Percentiles rank a stretch among this genome's conserved stretches.
Conservation (phyloP, 2,329 filamentous ascomycete species). For the Dothistroma pini region DNA sequence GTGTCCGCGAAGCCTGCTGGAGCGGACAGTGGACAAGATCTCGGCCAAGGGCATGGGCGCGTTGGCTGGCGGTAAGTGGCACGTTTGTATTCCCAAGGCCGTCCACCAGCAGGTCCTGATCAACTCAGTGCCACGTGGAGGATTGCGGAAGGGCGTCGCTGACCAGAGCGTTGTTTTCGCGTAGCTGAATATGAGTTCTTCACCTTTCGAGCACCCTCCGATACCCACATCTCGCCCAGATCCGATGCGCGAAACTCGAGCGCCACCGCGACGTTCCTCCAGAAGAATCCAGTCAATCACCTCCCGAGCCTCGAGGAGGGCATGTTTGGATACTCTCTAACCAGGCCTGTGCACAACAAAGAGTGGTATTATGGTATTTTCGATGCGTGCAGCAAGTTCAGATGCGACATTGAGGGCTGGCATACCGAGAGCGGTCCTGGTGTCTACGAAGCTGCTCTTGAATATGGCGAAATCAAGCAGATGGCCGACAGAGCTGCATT, state of each 20-base stretch:
- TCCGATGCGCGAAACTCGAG: conserved; percentile 57
- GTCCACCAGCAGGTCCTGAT: neutral
- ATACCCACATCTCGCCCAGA: conserved; percentile 37
- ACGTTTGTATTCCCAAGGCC: too few relatives aligned
- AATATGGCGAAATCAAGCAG: conserved; percentile 79
- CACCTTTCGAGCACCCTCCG: conserved; percentile 69
- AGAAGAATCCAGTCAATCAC: conserved; percentile 66
- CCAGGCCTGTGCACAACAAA: conserved; percentile 81
- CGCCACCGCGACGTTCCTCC: conserved; percentile 70
- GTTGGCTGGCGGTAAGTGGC: conserved; percentile 76
- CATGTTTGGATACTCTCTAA: conserved; percentile 94
- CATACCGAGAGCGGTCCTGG: conserved; percentile 92
- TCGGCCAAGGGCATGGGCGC: conserved; percentile 68
- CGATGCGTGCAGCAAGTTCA: conserved; percentile 72
- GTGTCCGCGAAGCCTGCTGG: conserved; percentile 74
- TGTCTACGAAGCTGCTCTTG: conserved; percentile 91
- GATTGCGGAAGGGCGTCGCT: conserved; percentile 7
- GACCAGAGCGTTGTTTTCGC: conserved; percentile 14
- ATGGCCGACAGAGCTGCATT: conserved; percentile 91
- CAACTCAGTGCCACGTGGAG: neutral
- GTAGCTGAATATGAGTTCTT: conserved; percentile 93
- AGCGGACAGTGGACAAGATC: conserved; percentile 64
- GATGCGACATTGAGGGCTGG: conserved; percentile 86
- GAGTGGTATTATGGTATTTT: conserved; percentile 90
- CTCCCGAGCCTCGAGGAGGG: conserved; percentile 81